phyloP scores from a whole-genome alignment of 2,329 filamentous ascomycete genomes.

The Lachnellula hyalina region DNA sequence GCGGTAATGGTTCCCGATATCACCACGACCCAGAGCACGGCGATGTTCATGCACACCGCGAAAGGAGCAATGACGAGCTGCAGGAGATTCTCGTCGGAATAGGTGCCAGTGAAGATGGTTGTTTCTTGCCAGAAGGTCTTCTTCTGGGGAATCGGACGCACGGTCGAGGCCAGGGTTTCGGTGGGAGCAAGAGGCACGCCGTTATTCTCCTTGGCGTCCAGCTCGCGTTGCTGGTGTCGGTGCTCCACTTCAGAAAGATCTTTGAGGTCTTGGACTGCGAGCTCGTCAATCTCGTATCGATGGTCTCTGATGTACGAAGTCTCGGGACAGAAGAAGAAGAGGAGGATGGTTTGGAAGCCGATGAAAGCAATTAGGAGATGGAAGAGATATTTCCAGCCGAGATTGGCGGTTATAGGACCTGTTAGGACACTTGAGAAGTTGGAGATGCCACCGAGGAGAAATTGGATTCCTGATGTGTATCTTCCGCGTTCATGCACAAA shows the following conservation, averaged over 20 bases:
- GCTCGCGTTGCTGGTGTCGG: slow-evolving; percentile 4
- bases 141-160: slow-evolving; percentile 15
- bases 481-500: slow-evolving; percentile 41
- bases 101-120: slow-evolving; percentile 34
- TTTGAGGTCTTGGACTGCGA: slow-evolving; percentile 8
- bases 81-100: slow-evolving; percentile 34
- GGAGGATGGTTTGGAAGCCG: slow-evolving; percentile 23
- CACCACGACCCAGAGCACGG: slow-evolving; percentile 45
- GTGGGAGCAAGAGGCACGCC: background rate
- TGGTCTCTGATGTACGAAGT: slow-evolving; percentile 40
- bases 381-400: slow-evolving; percentile 39
- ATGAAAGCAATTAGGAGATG: slow-evolving; percentile 12
- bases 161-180: background rate
- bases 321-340: slow-evolving; percentile 46
- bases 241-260: slow-evolving; percentile 6
- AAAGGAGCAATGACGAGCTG: slow-evolving; percentile 39
- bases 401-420: slow-evolving; percentile 35
- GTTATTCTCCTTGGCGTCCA: background rate
- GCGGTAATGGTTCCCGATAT: slow-evolving; percentile 39
- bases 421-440: slow-evolving; percentile 38
- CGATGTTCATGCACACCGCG: slow-evolving; percentile 44
- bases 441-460: slow-evolving; percentile 35
- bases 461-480: slow-evolving; percentile 37
- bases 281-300: slow-evolving; percentile 13
- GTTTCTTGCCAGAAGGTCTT: slow-evolving; percentile 35